These are phyloP conservation scores for Lentinula novae-zelandiae DNA, from an alignment of 1,284 basidiomycete genomes.

Conservation along the genomic window DNA sequence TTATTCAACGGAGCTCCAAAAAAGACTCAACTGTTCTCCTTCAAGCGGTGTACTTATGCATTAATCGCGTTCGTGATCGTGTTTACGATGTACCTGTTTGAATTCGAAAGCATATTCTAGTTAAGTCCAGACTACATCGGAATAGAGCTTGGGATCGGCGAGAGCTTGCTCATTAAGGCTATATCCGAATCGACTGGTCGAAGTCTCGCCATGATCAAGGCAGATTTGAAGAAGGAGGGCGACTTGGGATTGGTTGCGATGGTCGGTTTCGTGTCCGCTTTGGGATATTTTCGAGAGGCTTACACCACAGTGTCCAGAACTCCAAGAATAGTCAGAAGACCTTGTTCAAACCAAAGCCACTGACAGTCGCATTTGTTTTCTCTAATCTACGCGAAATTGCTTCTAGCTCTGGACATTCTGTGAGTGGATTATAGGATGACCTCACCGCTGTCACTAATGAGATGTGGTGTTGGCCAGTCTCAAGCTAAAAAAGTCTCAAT, in stretches of 20 bases:
- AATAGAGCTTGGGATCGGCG: conserved; percentile 95
- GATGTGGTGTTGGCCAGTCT: conserved; percentile 46
- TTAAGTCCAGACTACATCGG: conserved; percentile 96
- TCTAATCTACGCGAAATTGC: conserved; percentile 85
- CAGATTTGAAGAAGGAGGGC: conserved; percentile 91
- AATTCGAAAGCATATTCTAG: conserved; percentile 34
- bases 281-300: neutral
- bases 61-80: conserved; percentile 75
- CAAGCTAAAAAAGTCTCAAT: conserved; percentile 94
- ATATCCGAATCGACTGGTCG: conserved; percentile 95
- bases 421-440: conserved; percentile 28
- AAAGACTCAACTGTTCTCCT: conserved; percentile 73
- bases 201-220: conserved; percentile 79
- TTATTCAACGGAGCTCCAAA: conserved; percentile 79
- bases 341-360: conserved; percentile 89
- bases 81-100: neutral
- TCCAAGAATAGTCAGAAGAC: conserved; percentile 95
- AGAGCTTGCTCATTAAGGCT: conserved; percentile 92
- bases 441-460: conserved; percentile 1
- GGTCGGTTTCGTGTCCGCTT: conserved; percentile 39
- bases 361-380: conserved; percentile 90
- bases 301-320: conserved; percentile 44
- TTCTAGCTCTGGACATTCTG: conserved; percentile 77
- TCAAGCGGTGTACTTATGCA: conserved; percentile 93
- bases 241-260: conserved; percentile 95